Percentiles rank a stretch among this genome's conserved stretches.
phyloP scores from a whole-genome alignment of 768 basidiomycete species.

The Saitozyma sp. region DNA sequence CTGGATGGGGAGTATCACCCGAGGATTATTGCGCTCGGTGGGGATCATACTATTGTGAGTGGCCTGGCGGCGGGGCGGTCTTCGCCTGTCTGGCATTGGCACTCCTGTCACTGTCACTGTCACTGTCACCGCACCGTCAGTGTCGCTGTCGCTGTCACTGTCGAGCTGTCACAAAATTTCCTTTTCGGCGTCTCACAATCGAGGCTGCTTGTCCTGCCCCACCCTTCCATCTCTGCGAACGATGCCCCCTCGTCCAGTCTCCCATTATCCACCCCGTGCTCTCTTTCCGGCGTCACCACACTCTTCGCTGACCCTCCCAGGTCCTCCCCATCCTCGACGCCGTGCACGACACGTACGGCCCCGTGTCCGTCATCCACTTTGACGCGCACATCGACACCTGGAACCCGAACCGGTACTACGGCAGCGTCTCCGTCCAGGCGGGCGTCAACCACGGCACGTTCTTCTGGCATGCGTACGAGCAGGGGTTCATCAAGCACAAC shows the following conservation, averaged over 20 bases:
- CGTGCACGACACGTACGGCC: slow-evolving; percentile 74
- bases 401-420: slow-evolving; percentile 54
- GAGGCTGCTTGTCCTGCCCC: too few relatives aligned
- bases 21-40: slow-evolving; percentile 76
- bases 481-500: slow-evolving; percentile 68
- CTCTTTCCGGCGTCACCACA: too few relatives aligned
- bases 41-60: slow-evolving; percentile 79
- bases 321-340: slow-evolving; percentile 80
- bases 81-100: too few relatives aligned
- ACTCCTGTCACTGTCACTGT: too few relatives aligned
- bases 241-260: too few relatives aligned
- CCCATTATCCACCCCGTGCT: too few relatives aligned
- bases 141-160: too few relatives aligned
- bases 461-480: slow-evolving; percentile 75
- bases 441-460: slow-evolving; percentile 78
- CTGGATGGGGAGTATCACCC: slow-evolving; percentile 68
- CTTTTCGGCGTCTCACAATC: too few relatives aligned
- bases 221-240: too few relatives aligned
- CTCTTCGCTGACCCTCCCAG: slow-evolving; percentile 43
- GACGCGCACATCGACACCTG: slow-evolving; percentile 82
- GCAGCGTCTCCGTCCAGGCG: slow-evolving; percentile 59
- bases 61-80: too few relatives aligned
- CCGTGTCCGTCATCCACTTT: slow-evolving; percentile 67
- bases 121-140: too few relatives aligned
- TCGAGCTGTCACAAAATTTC: too few relatives aligned